Conservation (phyloP, 2,329 filamentous ascomycete genomes). For the Dactylellina leptospora region DNA sequence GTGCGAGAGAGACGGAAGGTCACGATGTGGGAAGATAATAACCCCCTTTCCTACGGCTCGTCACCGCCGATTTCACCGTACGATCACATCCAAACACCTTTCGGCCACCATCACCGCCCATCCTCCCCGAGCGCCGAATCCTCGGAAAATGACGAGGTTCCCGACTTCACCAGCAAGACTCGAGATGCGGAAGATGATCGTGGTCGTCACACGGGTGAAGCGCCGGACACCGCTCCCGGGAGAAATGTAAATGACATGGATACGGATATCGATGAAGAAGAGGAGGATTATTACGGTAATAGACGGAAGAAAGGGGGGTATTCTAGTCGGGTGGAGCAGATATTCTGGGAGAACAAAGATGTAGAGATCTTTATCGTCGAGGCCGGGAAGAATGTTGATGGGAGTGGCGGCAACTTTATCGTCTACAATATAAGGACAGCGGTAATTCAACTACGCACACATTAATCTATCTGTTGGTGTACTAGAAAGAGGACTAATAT, state of each 20-base stretch:
- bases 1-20: too few relatives aligned
- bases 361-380: conserved; percentile 90
- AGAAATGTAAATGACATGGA: conserved; percentile 60
- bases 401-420: conserved; percentile 87
- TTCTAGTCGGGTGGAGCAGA: conserved; percentile 94
- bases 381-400: conserved; percentile 90
- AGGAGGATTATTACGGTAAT: conserved; percentile 66
- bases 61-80: conserved; percentile 55
- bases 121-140: conserved; percentile 36
- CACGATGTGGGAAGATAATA: conserved; percentile 58
- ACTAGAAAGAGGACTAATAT: neutral
- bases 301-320: conserved; percentile 83
- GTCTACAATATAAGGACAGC: conserved; percentile 97
- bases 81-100: conserved; percentile 39
- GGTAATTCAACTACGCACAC: conserved; percentile 65
- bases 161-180: conserved; percentile 44
- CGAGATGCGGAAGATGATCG: conserved; percentile 20
- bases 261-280: conserved; percentile 70
- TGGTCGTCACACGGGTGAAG: conserved; percentile 17
- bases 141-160: conserved; percentile 43
- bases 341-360: conserved; percentile 92
- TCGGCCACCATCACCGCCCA: conserved; percentile 36
- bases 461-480: neutral
- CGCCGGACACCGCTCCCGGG: conserved; percentile 44
- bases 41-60: conserved; percentile 57